Evolutionary conservation across 148 eudicot species (phyloP), one percentile per base, ranked within the genome.

Genomic region (Rhododendron vialii): DNA sequence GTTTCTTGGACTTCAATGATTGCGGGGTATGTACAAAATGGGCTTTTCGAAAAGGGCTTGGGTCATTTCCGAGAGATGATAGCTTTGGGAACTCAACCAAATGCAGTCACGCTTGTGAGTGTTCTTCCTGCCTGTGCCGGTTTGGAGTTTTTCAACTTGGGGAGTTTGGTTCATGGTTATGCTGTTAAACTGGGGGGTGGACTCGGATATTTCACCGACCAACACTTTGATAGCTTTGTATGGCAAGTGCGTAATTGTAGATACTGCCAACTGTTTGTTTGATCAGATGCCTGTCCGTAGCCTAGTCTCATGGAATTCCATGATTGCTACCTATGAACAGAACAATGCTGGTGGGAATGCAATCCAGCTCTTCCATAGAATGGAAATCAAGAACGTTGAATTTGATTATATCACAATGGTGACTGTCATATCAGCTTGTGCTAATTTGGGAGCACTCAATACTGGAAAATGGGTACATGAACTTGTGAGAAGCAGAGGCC

Each of bases 281-380:
- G 83, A 82, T 82, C 80, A 33, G 76, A 84, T 89, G 83, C 28
- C 28, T 15, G 80, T 48, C 20, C 77, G 85, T 53, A 84, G 28
- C 86, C 53, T 87, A 50, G 84, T 90, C 47, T 90, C 92, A 8
- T 90, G 90, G 92, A 90, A 83, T 74, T 79, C 88, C 20, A 87
- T 90, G 88, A 86, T 88, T 71, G 85, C 88, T 41, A 77, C 85
- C 30, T 88, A 88, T 87, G 87, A 61, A 28, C 84, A 86, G 84
- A 86, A 86, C 38, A 85, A 85, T 20, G 69, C 53, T 2, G 28
- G 47, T 83, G 85, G 63, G 26, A 47, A 80, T 61, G 88, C 86
- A 36, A 80, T 88, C 45, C 75, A 50, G 76, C 80, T 83, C 33
- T 83, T 88, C 53, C 85, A 24, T 4, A 84, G 53, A 47, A 83